Conservation (phyloP, 192 early-diverging fungal genomes). For the Backusella australiensis region DNA sequence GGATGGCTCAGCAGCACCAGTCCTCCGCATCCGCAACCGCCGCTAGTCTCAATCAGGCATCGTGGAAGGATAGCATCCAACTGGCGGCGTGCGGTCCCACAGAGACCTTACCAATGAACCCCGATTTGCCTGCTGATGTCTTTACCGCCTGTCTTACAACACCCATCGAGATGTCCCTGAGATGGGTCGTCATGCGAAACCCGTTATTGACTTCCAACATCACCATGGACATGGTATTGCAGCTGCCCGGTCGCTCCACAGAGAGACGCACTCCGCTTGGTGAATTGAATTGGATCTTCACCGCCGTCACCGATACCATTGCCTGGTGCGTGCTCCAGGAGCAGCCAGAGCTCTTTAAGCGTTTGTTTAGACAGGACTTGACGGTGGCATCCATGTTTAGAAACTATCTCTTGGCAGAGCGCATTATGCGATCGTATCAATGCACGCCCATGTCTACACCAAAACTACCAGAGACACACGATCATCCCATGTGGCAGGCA, state of each 20-base stretch:
- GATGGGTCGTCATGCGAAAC: conserved; percentile 89
- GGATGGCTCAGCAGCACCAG: conserved; percentile 41
- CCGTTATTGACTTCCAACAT: conserved; percentile 68
- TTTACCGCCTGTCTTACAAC: conserved; percentile 97
- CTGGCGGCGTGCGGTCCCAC: conserved; percentile 86
- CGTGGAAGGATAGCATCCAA: conserved; percentile 80
- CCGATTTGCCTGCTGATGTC: conserved; percentile 93
- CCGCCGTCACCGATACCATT: conserved; percentile 97
- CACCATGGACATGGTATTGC: conserved; percentile 83
- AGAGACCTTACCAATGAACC: conserved; percentile 89
- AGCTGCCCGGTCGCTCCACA: conserved; percentile 82
- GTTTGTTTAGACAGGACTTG: conserved; percentile 90
- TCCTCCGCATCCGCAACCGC: conserved; percentile 17
- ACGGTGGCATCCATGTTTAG: conserved; percentile 92
- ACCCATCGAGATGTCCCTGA: conserved; percentile 89
- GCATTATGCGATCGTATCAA: conserved; percentile 92
- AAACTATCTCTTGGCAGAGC: conserved; percentile 94
- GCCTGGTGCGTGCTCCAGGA: conserved; percentile 86
- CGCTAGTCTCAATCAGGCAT: conserved; percentile 19
- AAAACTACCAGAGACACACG: conserved; percentile 82
- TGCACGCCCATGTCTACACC: conserved; percentile 92
- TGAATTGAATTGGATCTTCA: conserved; percentile 99
- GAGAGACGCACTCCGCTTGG: conserved; percentile 93
- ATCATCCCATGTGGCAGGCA: conserved; percentile 95
- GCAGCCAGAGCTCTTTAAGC: conserved; percentile 85